Evolutionary conservation across 2,329 filamentous ascomycete genomes (phyloP).

Genomic region (Nothomitra cinnamomea): DNA sequence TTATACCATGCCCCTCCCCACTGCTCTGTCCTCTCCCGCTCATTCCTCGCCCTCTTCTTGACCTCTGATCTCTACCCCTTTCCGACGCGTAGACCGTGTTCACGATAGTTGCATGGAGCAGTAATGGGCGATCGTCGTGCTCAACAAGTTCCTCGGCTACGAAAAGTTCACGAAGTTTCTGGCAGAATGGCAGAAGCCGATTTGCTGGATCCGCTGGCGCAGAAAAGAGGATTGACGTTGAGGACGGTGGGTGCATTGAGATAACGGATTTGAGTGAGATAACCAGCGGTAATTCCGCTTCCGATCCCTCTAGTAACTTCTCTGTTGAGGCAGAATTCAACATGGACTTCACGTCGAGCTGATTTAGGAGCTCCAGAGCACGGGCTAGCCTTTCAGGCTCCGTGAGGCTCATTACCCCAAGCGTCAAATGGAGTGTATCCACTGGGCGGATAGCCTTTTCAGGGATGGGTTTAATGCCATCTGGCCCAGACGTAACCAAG

Average conservation of each 20-base stretch:
- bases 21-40: constrained; percentile 10
- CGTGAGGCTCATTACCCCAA: constrained; percentile 67
- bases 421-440: constrained; percentile 68
- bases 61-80: constrained; percentile 12
- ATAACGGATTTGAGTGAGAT: constrained; percentile 38
- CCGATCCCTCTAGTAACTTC: constrained; percentile 16
- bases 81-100: constrained; percentile 65
- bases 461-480: constrained; percentile 35
- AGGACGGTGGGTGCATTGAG: constrained; percentile 41
- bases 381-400: constrained; percentile 29
- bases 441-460: constrained; percentile 53
- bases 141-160: constrained; percentile 37
- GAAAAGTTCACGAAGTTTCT: constrained; percentile 37
- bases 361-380: constrained; percentile 28
- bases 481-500: constrained; percentile 23
- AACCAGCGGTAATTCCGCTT: constrained; percentile 16
- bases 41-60: constrained; percentile 8
- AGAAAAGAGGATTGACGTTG: constrained; percentile 48
- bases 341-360: constrained; percentile 26
- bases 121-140: constrained; percentile 43
- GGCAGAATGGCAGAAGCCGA: constrained; percentile 39
- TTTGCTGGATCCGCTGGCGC: constrained; percentile 37
- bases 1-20: constrained; percentile 5
- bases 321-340: constrained; percentile 18
- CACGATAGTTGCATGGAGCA: constrained; percentile 69